Conservation (phyloP, 2,329 filamentous ascomycete species). For the Alternaria incomplexa region DNA sequence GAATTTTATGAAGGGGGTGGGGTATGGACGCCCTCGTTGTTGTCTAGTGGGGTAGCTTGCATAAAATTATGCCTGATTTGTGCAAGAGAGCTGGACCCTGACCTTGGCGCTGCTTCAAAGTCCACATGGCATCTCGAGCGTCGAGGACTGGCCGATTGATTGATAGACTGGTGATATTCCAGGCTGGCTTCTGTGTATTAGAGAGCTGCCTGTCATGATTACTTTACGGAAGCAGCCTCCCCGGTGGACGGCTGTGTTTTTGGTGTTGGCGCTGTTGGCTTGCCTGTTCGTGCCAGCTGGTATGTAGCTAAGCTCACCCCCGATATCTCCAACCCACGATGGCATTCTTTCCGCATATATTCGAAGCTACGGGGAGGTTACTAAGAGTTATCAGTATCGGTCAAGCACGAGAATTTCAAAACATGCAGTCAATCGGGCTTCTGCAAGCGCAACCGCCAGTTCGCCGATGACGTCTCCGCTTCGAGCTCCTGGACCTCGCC, state of each 20-base stretch:
- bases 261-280: slow-evolving; percentile 43
- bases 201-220: slow-evolving; percentile 37
- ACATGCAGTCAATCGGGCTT: slow-evolving; percentile 96
- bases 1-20: slow-evolving; percentile 38
- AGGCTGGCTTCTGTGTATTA: slow-evolving; percentile 24
- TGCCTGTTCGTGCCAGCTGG: slow-evolving; percentile 45
- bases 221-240: slow-evolving; percentile 48
- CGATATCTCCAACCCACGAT: not conserved
- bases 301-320: slow-evolving; percentile 31
- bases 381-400: slow-evolving; percentile 63
- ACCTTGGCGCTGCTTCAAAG: slow-evolving; percentile 18
- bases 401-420: slow-evolving; percentile 98
- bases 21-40: slow-evolving; percentile 22
- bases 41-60: slow-evolving; percentile 17
- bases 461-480: slow-evolving; percentile 76
- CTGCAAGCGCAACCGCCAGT: slow-evolving; percentile 91
- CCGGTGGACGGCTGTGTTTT: slow-evolving; percentile 65
- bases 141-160: not conserved
- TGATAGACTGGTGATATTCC: slow-evolving; percentile 11
- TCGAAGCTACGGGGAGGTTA: slow-evolving; percentile 5
- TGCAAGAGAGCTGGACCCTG: slow-evolving; percentile 12
- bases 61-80: slow-evolving; percentile 14
- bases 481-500: slow-evolving; percentile 77
- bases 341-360: not conserved
- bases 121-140: slow-evolving; percentile 21